Base-by-base conservation (phyloP, 768 basidiomycete species). In the Mrakia blollopis region DNA sequence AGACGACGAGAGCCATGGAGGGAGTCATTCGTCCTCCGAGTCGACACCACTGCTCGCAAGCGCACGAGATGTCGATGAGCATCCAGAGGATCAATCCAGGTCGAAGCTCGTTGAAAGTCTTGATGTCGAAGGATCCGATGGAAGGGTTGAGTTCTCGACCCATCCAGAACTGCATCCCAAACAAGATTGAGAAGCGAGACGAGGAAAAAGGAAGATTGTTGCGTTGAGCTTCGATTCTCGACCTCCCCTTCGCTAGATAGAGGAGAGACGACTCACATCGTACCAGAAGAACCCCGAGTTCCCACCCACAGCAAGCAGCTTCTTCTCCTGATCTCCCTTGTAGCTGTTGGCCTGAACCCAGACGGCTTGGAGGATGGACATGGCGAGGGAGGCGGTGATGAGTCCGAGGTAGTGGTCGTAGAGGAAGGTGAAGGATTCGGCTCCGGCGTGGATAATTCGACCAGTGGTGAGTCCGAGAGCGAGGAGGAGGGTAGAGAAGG, bases 141-240 rank as follows among this genome's bases (percentile, higher is more conserved):
- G 89, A 88, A 0, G 97, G 97, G 84, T 98, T 98, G 75, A 99
- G 85, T 81, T 93, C 91, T 71, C 94, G 91, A n/a, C 94, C 94
- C 79, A 96, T 94, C 85, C 88, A 96, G 85, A 92, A 95, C 93
- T 95, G 78, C 41, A 62, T 61, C 16, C 63, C 13, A 30, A 0
- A 68, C 0, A n/a, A 71, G 23, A 18, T n/a, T n/a, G n/a, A n/a
- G n/a, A 35, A 30, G 57, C 25, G 78, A 63, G 35, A 41, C 52
- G 23, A 62, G 30, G 57, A 23, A 14, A 14, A 60, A 37, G 68
- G 21, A 80, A 35, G 50, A 39, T 41, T n/a, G 57, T 41, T 28
- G 25, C 1, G 14, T 21, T 63, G 35, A 68, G 32, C 52, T 35
- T 23, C 25, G 18, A 11, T 7, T n/a, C 5, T 5, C 23, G 32